phyloP scores from a whole-genome alignment of 352 stramenopile species.

The Phytophthora pistaciae region DNA sequence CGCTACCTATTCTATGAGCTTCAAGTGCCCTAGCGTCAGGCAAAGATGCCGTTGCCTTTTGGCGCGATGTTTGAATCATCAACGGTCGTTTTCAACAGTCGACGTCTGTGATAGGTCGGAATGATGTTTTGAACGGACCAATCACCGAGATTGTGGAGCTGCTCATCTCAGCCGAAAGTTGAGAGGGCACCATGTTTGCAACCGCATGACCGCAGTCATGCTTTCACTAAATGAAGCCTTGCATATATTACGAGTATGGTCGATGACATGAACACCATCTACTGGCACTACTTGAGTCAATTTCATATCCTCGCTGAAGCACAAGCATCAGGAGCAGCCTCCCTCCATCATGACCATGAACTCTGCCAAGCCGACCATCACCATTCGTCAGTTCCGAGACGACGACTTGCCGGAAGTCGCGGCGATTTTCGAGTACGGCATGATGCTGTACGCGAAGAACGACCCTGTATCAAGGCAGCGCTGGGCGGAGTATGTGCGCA shows the following conservation, averaged over 20 bases:
- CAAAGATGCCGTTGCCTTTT: neutral
- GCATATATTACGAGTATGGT: too few relatives aligned
- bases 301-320: conserved; percentile 1
- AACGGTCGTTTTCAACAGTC: conserved; percentile 14
- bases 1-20: neutral
- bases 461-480: conserved; percentile 21
- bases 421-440: conserved; percentile 47
- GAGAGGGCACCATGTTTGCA: conserved; percentile 11
- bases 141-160: neutral
- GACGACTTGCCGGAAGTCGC: conserved; percentile 41
- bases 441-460: conserved; percentile 45
- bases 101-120: conserved; percentile 8
- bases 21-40: neutral
- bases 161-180: conserved; percentile 34
- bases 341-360: conserved; percentile 12
- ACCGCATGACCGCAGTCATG: neutral
- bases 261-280: too few relatives aligned
- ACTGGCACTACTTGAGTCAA: neutral
- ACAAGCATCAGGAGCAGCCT: neutral
- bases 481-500: conserved; percentile 42
- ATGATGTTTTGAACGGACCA: neutral
- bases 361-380: conserved; percentile 9
- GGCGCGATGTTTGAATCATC: conserved; percentile 16
- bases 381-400: conserved; percentile 45
- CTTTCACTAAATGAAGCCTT: neutral